A percentile compares a stretch with the other conserved stretches of the same genome.
Conservation (phyloP, 2,329 filamentous ascomycete species). For the Claviceps capensis region DNA sequence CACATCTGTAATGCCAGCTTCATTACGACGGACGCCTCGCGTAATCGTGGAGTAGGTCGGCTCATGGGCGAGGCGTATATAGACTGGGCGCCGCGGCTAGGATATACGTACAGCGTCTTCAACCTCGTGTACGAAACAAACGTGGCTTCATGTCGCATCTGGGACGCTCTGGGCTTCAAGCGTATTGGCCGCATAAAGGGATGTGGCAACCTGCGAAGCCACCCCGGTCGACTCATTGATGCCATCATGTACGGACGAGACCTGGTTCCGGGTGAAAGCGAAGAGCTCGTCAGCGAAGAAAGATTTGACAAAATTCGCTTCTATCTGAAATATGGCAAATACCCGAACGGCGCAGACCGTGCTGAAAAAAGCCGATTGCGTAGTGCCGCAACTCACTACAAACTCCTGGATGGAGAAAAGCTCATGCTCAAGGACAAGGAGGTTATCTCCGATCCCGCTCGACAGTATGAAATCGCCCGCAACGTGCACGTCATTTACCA, state of each 20-base stretch:
- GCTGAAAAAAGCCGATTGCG: slow-evolving; percentile 91
- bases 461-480: slow-evolving; percentile 81
- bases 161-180: slow-evolving; percentile 87
- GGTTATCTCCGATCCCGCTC: slow-evolving; percentile 78
- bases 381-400: slow-evolving; percentile 91
- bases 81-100: slow-evolving; percentile 66
- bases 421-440: slow-evolving; percentile 97
- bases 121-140: slow-evolving; percentile 93
- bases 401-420: slow-evolving; percentile 62
- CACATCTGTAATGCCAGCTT: slow-evolving; percentile 83
- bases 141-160: slow-evolving; percentile 77
- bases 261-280: slow-evolving; percentile 43
- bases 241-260: slow-evolving; percentile 67
- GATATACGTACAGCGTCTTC: slow-evolving; percentile 87
- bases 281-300: slow-evolving; percentile 83
- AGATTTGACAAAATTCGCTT: slow-evolving; percentile 98
- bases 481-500: slow-evolving; percentile 63
- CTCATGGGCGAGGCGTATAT: slow-evolving; percentile 66
- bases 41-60: slow-evolving; percentile 61
- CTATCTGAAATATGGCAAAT: slow-evolving; percentile 89
- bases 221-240: slow-evolving; percentile 55
- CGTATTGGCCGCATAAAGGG: slow-evolving; percentile 72
- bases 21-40: slow-evolving; percentile 57
- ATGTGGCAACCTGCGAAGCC: slow-evolving; percentile 54
- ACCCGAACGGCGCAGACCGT: slow-evolving; percentile 83